Conservation (phyloP, 306 rosid genomes). For the Gillenia trifoliata region DNA sequence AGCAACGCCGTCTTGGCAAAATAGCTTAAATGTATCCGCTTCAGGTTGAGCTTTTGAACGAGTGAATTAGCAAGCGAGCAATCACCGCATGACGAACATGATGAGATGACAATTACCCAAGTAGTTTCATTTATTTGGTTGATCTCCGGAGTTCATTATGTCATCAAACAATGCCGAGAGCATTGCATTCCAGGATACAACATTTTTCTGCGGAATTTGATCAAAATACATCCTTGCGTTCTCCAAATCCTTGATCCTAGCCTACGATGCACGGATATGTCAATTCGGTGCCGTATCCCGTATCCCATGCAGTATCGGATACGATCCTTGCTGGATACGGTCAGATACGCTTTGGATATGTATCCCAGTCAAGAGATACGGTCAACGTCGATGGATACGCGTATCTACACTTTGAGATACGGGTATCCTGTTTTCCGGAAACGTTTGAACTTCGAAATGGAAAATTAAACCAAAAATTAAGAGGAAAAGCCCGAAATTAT, state of each 20-base stretch:
- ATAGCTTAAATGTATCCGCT: constrained; percentile 36
- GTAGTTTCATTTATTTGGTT: constrained; percentile 54
- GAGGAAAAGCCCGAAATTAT: too few relatives aligned
- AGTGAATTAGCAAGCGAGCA: constrained; percentile 37
- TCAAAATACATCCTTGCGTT: constrained; percentile 53
- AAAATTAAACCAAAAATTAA: too few relatives aligned
- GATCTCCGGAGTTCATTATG: constrained; percentile 35
- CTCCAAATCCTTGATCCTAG: constrained; percentile 35
- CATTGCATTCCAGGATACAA: constrained; percentile 77
- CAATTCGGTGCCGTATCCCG: too few relatives aligned
- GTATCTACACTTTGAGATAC: too few relatives aligned
- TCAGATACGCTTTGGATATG: too few relatives aligned
- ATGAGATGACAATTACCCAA: constrained; percentile 53
- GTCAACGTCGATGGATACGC: too few relatives aligned
- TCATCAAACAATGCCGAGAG: constrained; percentile 59
- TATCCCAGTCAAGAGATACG: too few relatives aligned
- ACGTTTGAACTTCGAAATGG: too few relatives aligned
- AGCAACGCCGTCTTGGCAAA: constrained; percentile 56
- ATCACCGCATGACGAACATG: constrained; percentile 42
- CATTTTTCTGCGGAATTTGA: constrained; percentile 46
- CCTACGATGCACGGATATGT: too few relatives aligned
- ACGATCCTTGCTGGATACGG: too few relatives aligned
- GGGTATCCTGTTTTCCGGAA: too few relatives aligned
- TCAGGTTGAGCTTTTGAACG: constrained; percentile 26
- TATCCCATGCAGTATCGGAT: too few relatives aligned